phyloP scores from a whole-genome alignment of 2,329 filamentous ascomycete genomes.

The Diaporthe ampelina region DNA sequence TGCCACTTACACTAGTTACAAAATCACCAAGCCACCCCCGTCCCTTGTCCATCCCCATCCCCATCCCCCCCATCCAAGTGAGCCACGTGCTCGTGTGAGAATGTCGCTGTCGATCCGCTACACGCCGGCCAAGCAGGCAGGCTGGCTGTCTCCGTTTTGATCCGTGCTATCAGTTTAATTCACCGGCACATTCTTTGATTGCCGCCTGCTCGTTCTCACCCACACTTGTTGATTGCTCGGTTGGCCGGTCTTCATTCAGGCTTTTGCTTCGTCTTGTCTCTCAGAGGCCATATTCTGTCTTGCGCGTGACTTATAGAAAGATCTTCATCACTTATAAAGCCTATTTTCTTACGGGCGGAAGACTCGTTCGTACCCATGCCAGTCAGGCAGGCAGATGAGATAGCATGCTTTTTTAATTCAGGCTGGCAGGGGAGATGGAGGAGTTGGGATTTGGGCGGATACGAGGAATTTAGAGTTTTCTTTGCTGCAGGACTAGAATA shows the following conservation, averaged over 20 bases:
- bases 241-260: background rate
- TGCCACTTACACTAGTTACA: background rate
- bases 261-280: background rate
- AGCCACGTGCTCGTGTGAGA: conserved; percentile 18
- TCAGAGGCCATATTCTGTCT: background rate
- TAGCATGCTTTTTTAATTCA: background rate
- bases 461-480: conserved; percentile 5
- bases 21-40: conserved; percentile 2
- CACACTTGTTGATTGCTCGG: background rate
- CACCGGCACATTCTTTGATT: too few relatives aligned
- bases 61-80: conserved; percentile 5
- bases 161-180: background rate
- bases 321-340: background rate
- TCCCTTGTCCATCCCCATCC: background rate
- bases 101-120: conserved; percentile 6
- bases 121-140: background rate
- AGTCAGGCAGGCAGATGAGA: background rate
- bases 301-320: background rate
- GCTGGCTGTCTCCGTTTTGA: background rate
- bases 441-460: conserved; percentile 11
- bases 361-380: background rate
- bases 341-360: background rate
- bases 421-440: background rate
- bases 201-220: background rate
- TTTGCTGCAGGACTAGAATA: conserved; percentile 8